Percentiles rank a stretch among this genome's conserved stretches.
Evolutionary conservation across 805 yeast species (phyloP).

Genomic region (Nadsonia fulvescens): DNA sequence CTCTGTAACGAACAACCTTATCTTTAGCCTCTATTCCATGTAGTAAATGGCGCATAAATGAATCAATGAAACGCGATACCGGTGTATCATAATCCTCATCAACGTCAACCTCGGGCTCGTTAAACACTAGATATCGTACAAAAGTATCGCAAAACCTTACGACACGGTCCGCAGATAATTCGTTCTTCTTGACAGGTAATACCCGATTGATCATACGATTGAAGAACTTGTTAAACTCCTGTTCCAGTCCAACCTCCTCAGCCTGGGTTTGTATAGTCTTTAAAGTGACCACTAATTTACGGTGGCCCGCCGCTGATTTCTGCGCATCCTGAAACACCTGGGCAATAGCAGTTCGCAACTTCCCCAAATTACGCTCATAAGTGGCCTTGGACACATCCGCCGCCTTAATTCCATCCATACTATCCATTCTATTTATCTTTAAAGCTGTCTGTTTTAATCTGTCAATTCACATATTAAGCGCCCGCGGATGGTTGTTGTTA

Average conservation of each 20-base stretch:
- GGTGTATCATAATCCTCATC: constrained; percentile 22
- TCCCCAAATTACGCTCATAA: constrained; percentile 4
- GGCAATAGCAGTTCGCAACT: constrained; percentile 18
- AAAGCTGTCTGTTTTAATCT: too few species aligned
- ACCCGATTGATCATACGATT: constrained; percentile 45
- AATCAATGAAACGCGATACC: constrained; percentile 37
- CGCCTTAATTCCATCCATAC: too few species aligned
- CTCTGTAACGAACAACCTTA: constrained; percentile 61
- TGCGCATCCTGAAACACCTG: constrained; percentile 73
- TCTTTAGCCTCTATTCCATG: constrained; percentile 65
- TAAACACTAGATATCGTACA: constrained; percentile 28
- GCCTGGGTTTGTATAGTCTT: constrained; percentile 37
- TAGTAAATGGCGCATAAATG: constrained; percentile 46
- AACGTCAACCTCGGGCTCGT: constrained; percentile 15
- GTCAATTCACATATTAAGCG: too few species aligned
- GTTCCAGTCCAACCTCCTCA: constrained; percentile 30
- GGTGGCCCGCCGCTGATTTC: constrained; percentile 51
- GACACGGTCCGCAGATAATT: constrained; percentile 54
- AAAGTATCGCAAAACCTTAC: constrained; percentile 48
- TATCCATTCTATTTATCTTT: too few species aligned
- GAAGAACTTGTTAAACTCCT: constrained; percentile 42
- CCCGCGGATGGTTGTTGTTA: too few species aligned
- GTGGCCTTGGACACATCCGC: too few species aligned
- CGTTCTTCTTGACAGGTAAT: constrained; percentile 49
- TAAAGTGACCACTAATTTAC: constrained; percentile 49